Evolutionary conservation across 208 protist species (phyloP).

Genomic region (Trypanosoma platydactyli): DNA sequence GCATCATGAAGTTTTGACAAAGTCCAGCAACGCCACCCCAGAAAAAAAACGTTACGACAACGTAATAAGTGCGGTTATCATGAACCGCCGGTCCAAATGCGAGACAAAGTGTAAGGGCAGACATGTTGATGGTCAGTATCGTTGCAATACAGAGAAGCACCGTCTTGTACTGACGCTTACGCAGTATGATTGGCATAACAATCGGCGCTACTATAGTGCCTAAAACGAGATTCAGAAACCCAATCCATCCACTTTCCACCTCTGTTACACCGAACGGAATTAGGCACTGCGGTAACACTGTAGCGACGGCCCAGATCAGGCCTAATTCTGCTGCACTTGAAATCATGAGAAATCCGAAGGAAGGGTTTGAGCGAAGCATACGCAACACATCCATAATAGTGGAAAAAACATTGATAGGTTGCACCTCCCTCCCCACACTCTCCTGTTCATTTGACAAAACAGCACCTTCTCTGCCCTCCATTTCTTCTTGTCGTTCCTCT

Average conservation of each 20-base stretch:
- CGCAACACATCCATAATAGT: constrained; percentile 62
- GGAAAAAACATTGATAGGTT: constrained; percentile 66
- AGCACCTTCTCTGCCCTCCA: neutral
- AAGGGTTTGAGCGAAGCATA: constrained; percentile 45
- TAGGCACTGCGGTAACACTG: constrained; percentile 73
- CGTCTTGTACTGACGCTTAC: constrained; percentile 54
- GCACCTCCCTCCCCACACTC: constrained; percentile 29
- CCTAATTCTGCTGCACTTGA: constrained; percentile 64
- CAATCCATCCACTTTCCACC: constrained; percentile 59
- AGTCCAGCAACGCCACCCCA: constrained; percentile 64
- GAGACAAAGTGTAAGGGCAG: constrained; percentile 52
- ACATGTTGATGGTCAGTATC: constrained; percentile 42
- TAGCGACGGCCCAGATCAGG: constrained; percentile 72
- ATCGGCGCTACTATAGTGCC: constrained; percentile 67
- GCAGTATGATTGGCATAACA: constrained; percentile 57
- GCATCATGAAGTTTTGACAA: constrained; percentile 83
- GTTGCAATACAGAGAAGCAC: constrained; percentile 42
- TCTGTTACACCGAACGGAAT: constrained; percentile 63
- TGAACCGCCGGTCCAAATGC: constrained; percentile 58
- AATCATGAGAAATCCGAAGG: constrained; percentile 60
- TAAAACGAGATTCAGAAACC: constrained; percentile 67
- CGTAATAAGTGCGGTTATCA: constrained; percentile 43
- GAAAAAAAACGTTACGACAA: constrained; percentile 42
- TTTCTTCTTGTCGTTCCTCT: constrained; percentile 14
- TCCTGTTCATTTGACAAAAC: constrained; percentile 4